Base-by-base conservation (phyloP, 2,329 filamentous ascomycete species). In the Cladosporium colombiae region DNA sequence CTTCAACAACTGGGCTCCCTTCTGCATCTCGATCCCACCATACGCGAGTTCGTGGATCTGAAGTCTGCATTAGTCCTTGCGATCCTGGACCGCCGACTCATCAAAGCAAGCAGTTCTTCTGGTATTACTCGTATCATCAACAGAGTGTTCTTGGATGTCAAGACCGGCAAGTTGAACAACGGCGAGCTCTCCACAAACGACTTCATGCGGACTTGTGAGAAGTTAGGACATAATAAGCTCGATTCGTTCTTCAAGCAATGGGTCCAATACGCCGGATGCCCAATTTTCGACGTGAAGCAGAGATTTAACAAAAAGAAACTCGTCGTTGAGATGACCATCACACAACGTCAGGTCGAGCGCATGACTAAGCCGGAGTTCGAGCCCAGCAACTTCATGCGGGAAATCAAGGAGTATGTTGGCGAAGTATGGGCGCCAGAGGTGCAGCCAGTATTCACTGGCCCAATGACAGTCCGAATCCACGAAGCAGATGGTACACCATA, bases 401-500 rank as follows among this genome's bases (percentile, higher is more conserved):
- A 95, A 70, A 87, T 94, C 65, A 91, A 96, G 71, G 93, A 98
- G 77, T 86, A 86, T 35, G 85, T 96, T 40, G 88, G 88, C 65
- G 85, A 88, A 18, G 89, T 88, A 16, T 85, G 88, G 62, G 81
- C 92, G 18, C 91, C 92, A 69, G 75, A 75, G 63, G 65, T 71
- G 3, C 75, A 75, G 31, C 86, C 88, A n/a, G 85, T 92, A 1
- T 98, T 98, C 73, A 95, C 93, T 0, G 95, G 95, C 0, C 94
- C 95, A 0, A 97, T 99, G 91, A 99, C 95, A 0, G 94, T 99
- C 69, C 86, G 95, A 35, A 97, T 99, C 68, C 95, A 99, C 79
- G 95, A 99, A 81, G 95, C 95, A 27, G 96, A 99, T 74, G 95
- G 95, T 11, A 98, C 95, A 0, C 95, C 95, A 2, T 99, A 99